phyloP scores from a whole-genome alignment of 139 green algal genomes.

The Chlorella sp. region DNA sequence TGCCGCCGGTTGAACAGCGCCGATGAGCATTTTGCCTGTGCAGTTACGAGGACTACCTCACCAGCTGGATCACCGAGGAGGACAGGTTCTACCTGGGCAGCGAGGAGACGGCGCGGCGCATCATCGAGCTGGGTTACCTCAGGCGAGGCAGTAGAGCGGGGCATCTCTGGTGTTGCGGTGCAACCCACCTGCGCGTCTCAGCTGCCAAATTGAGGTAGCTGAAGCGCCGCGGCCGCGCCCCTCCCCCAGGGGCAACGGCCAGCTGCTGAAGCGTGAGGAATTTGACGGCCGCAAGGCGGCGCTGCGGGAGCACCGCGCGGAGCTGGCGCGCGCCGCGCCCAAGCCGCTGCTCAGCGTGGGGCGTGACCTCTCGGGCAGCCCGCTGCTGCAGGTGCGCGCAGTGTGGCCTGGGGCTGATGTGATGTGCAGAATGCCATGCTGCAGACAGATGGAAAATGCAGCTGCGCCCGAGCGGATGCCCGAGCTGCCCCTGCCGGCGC shows the following conservation, averaged over 20 bases:
- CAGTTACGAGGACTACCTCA: slow-evolving; percentile 92
- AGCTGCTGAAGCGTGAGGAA: slow-evolving; percentile 87
- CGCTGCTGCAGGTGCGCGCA: slow-evolving; percentile 69
- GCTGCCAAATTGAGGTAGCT: slow-evolving; percentile 61
- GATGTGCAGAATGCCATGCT: too few relatives aligned
- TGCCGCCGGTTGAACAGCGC: not conserved
- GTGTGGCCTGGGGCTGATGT: too few relatives aligned
- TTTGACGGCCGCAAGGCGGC: slow-evolving; percentile 83
- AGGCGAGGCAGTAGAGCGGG: not conserved
- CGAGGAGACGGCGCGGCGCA: slow-evolving; percentile 63
- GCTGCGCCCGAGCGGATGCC: too few relatives aligned
- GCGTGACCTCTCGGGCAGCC: slow-evolving; percentile 68
- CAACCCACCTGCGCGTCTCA: not conserved
- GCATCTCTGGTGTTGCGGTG: not conserved
- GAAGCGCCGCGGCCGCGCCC: too few relatives aligned
- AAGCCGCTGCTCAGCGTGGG: slow-evolving; percentile 74
- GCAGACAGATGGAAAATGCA: too few relatives aligned
- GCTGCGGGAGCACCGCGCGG: slow-evolving; percentile 63
- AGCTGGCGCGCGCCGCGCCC: slow-evolving; percentile 72
- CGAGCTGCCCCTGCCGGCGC: too few relatives aligned
- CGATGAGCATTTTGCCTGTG: not conserved
- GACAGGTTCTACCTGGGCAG: slow-evolving; percentile 90
- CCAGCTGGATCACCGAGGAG: slow-evolving; percentile 81
- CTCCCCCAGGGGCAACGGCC: slow-evolving; percentile 87
- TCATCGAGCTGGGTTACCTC: slow-evolving; percentile 25